Evolutionary conservation across 495 filamentous ascomycete species (phyloP), one percentile per base, ranked within the genome.

Genomic region (Pseudomonodictys pantanalensis): DNA sequence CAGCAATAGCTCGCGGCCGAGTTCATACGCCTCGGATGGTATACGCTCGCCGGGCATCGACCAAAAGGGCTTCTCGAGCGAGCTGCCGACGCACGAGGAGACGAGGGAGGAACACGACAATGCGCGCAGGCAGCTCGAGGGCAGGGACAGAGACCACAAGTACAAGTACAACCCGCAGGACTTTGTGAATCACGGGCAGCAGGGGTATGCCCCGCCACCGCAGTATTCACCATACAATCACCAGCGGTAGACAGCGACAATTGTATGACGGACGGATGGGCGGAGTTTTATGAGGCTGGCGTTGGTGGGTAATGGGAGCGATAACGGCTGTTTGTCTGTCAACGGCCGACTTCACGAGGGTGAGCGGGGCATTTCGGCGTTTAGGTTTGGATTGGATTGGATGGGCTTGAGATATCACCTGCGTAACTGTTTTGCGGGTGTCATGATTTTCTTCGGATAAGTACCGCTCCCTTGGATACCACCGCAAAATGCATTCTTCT

Each of bases 1-100:
- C 32, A 32, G 26, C 17, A 20, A 33, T 25, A 54, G 51, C 64
- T 69, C 66, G 5, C 63, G 66, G 20, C 66, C 66, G 0, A 66
- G 32, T 9, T 69, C 66, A 10, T 69, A 69, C 47, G 51, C 55
- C 2, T 69, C 66, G 1, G 63, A 66, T 15, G 54, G 63, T 20
- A 48, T 69, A 17, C 64, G 66, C 25, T 69, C 66, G 23, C 66
- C 66, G 2, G 64, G 66, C 15, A 52, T 68, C 3, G 62, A 66
- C 9, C 66, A 69, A 32, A 66, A 66, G 44, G 55, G 54, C 15
- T 69, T 66, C 46, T 53, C 66, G 12, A 33, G 58, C 24, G 66
- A 69, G 33, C 46, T 69, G 25, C 66, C 66, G 10, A 60, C 66
- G 7, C 56, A 56, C 47, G 18, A 52, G 29, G 66, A 69, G 28